Percentiles rank a stretch among this genome's conserved stretches.
These are phyloP conservation scores for Nigrospora sphaerica DNA, from an alignment of 2,329 filamentous ascomycete species.

Conservation along the genomic window DNA sequence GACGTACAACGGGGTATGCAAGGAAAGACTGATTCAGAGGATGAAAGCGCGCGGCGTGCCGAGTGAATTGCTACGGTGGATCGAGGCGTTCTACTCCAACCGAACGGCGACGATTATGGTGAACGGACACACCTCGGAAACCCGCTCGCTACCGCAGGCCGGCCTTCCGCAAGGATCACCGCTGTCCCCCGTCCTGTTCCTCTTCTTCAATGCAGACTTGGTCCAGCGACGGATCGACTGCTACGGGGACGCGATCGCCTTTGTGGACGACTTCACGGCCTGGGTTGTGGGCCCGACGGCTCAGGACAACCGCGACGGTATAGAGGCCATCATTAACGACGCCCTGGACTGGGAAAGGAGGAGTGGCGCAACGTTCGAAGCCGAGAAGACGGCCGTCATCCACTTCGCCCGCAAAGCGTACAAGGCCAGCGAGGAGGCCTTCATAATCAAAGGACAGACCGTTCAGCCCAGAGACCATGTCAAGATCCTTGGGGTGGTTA, in stretches of 20 bases:
- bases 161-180: slow-evolving; percentile 24
- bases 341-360: slow-evolving; percentile 12
- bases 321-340: slow-evolving; percentile 12
- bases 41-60: no score
- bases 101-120: slow-evolving; percentile 13
- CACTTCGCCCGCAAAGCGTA: slow-evolving; percentile 47
- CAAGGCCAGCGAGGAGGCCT: slow-evolving; percentile 24
- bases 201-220: slow-evolving; percentile 21
- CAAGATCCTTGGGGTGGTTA: no score
- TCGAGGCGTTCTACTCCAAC: slow-evolving; percentile 16
- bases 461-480: no score
- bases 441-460: no score
- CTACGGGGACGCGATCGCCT: slow-evolving; percentile 15
- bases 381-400: slow-evolving; percentile 48
- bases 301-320: slow-evolving; percentile 8
- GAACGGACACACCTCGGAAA: slow-evolving; percentile 11
- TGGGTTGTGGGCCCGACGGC: not conserved
- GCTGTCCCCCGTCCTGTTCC: slow-evolving; percentile 26
- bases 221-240: no score
- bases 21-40: no score
- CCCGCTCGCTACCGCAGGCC: slow-evolving; percentile 8
- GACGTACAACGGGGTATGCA: slow-evolving; percentile 30
- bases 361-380: slow-evolving; percentile 12
- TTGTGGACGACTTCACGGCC: slow-evolving; percentile 2
- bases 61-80: no score